Base-by-base conservation (phyloP, 2,329 filamentous ascomycete genomes). In the Pyricularia pennisetigena region DNA sequence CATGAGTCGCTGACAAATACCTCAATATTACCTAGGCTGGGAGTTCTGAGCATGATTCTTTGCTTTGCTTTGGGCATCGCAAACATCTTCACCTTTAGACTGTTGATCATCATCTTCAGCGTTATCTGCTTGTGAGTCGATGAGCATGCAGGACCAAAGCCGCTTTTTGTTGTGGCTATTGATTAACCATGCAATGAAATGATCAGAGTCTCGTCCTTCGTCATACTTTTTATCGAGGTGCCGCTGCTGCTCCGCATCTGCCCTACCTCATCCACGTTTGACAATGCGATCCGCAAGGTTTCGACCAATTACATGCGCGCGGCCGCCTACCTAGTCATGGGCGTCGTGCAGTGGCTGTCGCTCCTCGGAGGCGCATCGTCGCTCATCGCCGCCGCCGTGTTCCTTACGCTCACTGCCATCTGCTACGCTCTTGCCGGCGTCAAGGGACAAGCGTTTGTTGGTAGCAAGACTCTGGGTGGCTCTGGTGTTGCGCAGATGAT, bases 291-390 rank as follows among this genome's bases (percentile, higher is more conserved):
- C 79, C 93, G 94, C 79, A 90, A 87, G 75, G 92, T 99, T 83
- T 93, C 93, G 71, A 97, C 94, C 69, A 98, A 97, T 83, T 98
- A 94, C 83, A 96, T 95, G 89, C 93, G 95, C 80, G 94, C 94
- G 24, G 90, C 83, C 69, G 90, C 97, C 76, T 99, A 99, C 80
- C 80, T 81, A 69, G 81, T 87, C 77, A 94, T 98, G 91, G 91
- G 88, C 73, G 76, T 90, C 66, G 79, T 97, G 64, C 93, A 97
- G 79, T 98, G 92, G 87, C 81, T 97, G 69, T 96, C 92, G 77
- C 81, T 94, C 71, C 83, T 91, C 70, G 75, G 82, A 26, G 77
- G 80, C 64, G 78, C 85, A 10, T 92, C 89, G 66, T 92, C 89
- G 75, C 81, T 99, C 78, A 91, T 99, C 72, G 95, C 92, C 1